A percentile compares a stretch with the other conserved stretches of the same genome.
These are phyloP conservation scores for Calocera viscosa DNA, from an alignment of 768 basidiomycete genomes.

Conservation along the genomic window DNA sequence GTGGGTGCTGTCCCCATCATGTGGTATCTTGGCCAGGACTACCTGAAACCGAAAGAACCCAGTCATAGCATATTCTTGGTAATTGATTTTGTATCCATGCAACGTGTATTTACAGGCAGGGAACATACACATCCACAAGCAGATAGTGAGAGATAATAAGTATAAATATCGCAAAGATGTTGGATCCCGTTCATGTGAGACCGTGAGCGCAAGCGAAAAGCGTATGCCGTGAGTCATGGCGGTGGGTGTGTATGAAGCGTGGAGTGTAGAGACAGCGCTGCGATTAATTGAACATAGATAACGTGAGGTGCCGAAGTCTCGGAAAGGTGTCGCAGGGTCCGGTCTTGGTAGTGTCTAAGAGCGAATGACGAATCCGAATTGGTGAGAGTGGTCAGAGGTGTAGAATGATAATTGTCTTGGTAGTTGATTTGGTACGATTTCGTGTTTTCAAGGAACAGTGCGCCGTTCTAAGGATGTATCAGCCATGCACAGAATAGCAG, in stretches of 20 bases:
- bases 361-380: neutral
- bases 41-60: neutral
- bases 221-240: neutral
- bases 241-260: neutral
- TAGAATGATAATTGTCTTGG: neutral
- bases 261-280: neutral
- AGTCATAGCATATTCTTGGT: slow-evolving; percentile 1
- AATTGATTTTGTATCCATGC: slow-evolving; percentile 6
- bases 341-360: neutral
- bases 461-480: neutral
- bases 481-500: neutral
- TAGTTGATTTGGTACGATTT: slow-evolving; percentile 3
- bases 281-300: slow-evolving; percentile 2
- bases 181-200: neutral
- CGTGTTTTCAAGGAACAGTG: neutral
- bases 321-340: neutral
- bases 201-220: neutral
- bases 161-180: neutral
- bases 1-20: too few relatives aligned
- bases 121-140: neutral
- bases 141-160: neutral
- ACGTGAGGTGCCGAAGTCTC: neutral
- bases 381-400: neutral
- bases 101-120: slow-evolving; percentile 4
- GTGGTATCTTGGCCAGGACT: too few relatives aligned